phyloP scores from a whole-genome alignment of 2,329 filamentous ascomycete genomes.

The Elsinoe ampelina region DNA sequence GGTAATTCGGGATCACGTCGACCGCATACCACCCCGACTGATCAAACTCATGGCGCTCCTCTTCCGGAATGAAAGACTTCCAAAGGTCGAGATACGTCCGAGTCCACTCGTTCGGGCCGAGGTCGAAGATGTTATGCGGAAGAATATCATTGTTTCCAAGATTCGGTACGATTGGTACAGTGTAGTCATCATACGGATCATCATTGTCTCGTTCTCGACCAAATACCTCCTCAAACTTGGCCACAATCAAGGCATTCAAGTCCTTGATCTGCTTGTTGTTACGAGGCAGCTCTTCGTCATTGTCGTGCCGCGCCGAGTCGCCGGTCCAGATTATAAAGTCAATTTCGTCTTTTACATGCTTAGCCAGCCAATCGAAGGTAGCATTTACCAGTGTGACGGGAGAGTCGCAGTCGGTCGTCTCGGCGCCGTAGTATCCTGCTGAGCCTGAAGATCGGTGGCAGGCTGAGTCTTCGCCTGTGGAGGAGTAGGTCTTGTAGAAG shows the following conservation, averaged over 20 bases:
- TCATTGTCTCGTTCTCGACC: constrained; percentile 39
- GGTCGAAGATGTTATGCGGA: constrained; percentile 85
- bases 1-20: constrained; percentile 76
- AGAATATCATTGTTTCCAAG: constrained; percentile 97
- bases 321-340: constrained; percentile 34
- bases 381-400: constrained; percentile 72
- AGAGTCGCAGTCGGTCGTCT: constrained; percentile 81
- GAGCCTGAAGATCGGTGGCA: constrained; percentile 73
- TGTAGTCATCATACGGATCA: constrained; percentile 48
- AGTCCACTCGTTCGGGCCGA: constrained; percentile 82
- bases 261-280: constrained; percentile 64
- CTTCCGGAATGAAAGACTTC: constrained; percentile 80
- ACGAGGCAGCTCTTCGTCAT: constrained; percentile 54
- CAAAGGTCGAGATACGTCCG: constrained; percentile 69
- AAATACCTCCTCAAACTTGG: constrained; percentile 70
- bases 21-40: constrained; percentile 91
- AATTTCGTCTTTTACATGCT: constrained; percentile 28
- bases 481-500: constrained; percentile 72
- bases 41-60: constrained; percentile 81
- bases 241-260: constrained; percentile 65
- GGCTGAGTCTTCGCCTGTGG: constrained; percentile 56
- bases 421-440: constrained; percentile 74
- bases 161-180: constrained; percentile 76
- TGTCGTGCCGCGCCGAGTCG: constrained; percentile 33
- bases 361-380: constrained; percentile 78